Evolutionary conservation across 2,329 filamentous ascomycete genomes (phyloP).

Genomic region (Ophiocordyceps unilateralis): DNA sequence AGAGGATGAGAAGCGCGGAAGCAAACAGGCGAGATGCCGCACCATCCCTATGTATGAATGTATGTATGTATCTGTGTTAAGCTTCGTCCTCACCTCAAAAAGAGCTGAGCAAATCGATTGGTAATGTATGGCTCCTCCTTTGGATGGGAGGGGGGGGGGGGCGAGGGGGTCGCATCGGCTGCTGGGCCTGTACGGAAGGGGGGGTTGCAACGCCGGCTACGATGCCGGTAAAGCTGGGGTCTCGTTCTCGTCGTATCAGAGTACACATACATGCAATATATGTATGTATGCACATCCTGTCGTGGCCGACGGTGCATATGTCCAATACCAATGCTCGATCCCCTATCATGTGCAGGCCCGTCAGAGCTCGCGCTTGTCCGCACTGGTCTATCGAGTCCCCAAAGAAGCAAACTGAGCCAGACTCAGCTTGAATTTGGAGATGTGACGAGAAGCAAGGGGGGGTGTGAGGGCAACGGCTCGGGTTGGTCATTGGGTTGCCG

Average conservation of each 20-base stretch:
- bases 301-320: too few species aligned
- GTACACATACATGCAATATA: background rate
- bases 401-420: background rate
- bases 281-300: background rate
- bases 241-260: background rate
- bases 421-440: background rate
- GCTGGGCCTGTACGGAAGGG: too few species aligned
- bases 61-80: too few species aligned
- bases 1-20: too few species aligned
- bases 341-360: background rate
- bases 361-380: background rate
- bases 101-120: too few species aligned
- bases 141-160: too few species aligned
- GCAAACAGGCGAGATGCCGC: too few species aligned
- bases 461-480: background rate
- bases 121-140: too few species aligned
- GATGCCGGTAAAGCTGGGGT: background rate
- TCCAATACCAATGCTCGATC: too few species aligned
- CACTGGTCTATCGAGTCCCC: background rate
- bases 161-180: background rate
- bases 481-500: background rate
- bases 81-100: too few species aligned
- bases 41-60: too few species aligned
- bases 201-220: background rate
- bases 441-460: slow-evolving; percentile 1